Base-by-base conservation (phyloP, 2,329 filamentous ascomycete genomes). In the Trichoderma sp. region DNA sequence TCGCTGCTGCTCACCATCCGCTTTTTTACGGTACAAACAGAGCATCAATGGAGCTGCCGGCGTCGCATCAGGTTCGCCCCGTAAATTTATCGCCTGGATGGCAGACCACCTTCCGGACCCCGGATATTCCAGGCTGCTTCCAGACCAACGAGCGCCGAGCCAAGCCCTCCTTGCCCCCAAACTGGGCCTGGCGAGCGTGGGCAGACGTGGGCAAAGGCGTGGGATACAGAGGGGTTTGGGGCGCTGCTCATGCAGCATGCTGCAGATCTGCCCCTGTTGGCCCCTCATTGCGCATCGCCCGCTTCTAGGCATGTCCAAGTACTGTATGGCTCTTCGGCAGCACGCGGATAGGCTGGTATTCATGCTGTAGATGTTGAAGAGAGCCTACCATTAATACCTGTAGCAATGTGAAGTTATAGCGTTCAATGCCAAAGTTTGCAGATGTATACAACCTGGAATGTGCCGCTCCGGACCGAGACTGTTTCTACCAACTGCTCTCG, bases 261-360 rank as follows among this genome's bases (percentile, higher is more conserved):
- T 66, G 68, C 68, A 69, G 68, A 69, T 69, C 68, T 68, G 21
- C 65, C 61, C 65, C 65, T 68, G 65, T 49, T 68, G 65, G 57
- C 63, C 63, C 63, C 63, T 66, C 63, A 52, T 66, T 57, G n/a
- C n/a, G 21, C 52, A 65, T 49, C 47, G 47, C 21, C 47, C 21
- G 21, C 13, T 13, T 49, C 47, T 13, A 49, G 21, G 40, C 14
- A 40, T 19, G 40, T 16, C n/a, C 40, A 35, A 11, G 16, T 40
- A 40, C 37, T 2, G 14, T 43, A 49, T 49, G 19, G 43, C n/a
- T 49, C n/a, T 56, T n/a, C 37, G 53, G 62, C 62, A 64, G 61
- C 61, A 64, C 61, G 61, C 61, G 61, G 61, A 64, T 52, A 64
- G 5, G 37, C 16, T n/a, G 19, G 40, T n/a, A n/a, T 1, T 27